A percentile compares a stretch with the other conserved stretches of the same genome.
phyloP scores from a whole-genome alignment of 2,329 filamentous ascomycete species.

The Stemphylium vesicarium region DNA sequence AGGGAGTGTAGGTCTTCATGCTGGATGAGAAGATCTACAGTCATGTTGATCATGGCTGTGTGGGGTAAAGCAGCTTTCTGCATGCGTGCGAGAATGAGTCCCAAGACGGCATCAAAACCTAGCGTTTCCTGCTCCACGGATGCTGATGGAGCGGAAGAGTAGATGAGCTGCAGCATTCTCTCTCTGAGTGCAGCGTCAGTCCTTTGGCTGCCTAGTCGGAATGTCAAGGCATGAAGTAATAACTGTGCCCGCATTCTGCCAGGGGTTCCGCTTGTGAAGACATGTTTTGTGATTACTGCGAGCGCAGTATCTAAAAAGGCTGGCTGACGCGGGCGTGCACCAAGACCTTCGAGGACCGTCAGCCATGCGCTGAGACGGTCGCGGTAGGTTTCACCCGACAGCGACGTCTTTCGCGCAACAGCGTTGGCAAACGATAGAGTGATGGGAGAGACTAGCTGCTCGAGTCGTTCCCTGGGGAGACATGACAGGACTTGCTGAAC shows the following conservation, averaged over 20 bases:
- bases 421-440: slow-evolving; percentile 14
- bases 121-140: neutral
- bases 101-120: slow-evolving; percentile 16
- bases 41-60: slow-evolving; percentile 18
- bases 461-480: slow-evolving; percentile 16
- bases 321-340: slow-evolving; percentile 2
- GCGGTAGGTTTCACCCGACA: neutral
- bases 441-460: slow-evolving; percentile 11
- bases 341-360: slow-evolving; percentile 25
- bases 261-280: neutral
- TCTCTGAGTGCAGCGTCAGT: neutral
- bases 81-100: slow-evolving; percentile 21
- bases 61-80: slow-evolving; percentile 18
- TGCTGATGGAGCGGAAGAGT: neutral
- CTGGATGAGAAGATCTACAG: slow-evolving; percentile 11
- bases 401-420: neutral
- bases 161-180: slow-evolving; percentile 1
- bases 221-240: slow-evolving; percentile 7
- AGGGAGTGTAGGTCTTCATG: slow-evolving; percentile 14
- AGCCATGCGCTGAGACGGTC: slow-evolving; percentile 24
- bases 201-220: neutral
- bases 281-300: neutral
- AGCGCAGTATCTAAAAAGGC: slow-evolving; percentile 1
- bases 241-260: neutral
- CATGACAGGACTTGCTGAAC: slow-evolving; percentile 17